Evolutionary conservation across 768 basidiomycete genomes (phyloP), one percentile per base, ranked within the genome.

Genomic region (Termitomyces sp.): DNA sequence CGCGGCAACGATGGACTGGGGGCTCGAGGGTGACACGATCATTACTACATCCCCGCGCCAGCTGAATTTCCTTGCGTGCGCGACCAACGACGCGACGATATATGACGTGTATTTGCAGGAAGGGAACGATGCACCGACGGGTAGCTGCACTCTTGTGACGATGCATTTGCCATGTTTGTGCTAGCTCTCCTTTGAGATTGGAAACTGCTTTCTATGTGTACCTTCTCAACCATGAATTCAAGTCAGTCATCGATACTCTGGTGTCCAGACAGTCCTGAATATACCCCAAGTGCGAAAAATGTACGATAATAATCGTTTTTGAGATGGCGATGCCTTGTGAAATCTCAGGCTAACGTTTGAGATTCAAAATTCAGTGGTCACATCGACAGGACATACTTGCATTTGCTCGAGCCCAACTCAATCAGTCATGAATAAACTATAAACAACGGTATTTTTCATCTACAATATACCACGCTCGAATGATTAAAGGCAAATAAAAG

Each of bases 1-100:
- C 0, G 78, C 82, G 13, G 74, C 70, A 4, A 83, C 81, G 20
- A 79, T 77, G 7, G 73, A 81, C 62, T 83, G 82, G 82, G 79
- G 74, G 36, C 73, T 84, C 37, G 81, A 82, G 66, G 82, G 82
- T 12, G 83, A 84, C 61, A 82, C 83, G 15, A 83, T 83, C 64
- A 80, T 84, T 65, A 82, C 77, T 26, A 81, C 77, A 5, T 68
- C 64, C 56, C 81, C 80, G 22, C 69, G 80, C 36, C 76, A 81
- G 66, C 73, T 81, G 53, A 83, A 83, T 66, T 84, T 82, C 70
- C 66, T 83, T 26, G 81, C 79, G 8, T 83, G 82, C 63, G 63
- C 76, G 16, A 77, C 77, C 26, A 76, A 65, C 60, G 70, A 70
- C 31, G 47, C 76, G 4, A 70, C 69, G 10, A 69, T 77, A 55